Percentiles rank a stretch among this genome's conserved stretches.
These are phyloP conservation scores for Trebouxia sp. DNA, from an alignment of 139 green algal species.

Conservation along the genomic window DNA sequence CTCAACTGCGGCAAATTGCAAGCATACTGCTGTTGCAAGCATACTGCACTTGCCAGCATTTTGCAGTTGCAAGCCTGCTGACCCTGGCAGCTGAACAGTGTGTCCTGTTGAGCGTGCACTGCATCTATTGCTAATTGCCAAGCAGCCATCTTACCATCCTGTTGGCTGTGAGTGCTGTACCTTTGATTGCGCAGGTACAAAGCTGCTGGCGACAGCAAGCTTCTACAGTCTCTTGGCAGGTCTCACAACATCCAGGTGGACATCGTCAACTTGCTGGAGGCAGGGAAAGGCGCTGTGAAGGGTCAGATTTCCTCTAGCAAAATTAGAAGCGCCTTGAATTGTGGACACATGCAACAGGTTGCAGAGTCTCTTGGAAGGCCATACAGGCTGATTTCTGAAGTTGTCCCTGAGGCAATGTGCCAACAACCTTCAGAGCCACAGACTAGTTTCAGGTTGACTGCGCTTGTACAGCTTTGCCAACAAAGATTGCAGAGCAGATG, in stretches of 20 bases:
- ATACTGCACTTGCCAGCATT: too few relatives aligned
- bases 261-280: slow-evolving; percentile 26
- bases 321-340: slow-evolving; percentile 54
- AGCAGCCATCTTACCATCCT: too few relatives aligned
- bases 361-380: slow-evolving; percentile 37
- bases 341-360: slow-evolving; percentile 48
- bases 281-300: background rate
- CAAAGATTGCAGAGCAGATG: too few relatives aligned
- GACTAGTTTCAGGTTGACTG: background rate
- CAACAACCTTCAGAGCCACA: background rate
- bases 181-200: slow-evolving; percentile 71
- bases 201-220: slow-evolving; percentile 65
- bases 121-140: too few relatives aligned
- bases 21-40: too few relatives aligned
- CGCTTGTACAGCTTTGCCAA: background rate
- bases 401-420: background rate
- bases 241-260: slow-evolving; percentile 54
- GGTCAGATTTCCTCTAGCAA: slow-evolving; percentile 50
- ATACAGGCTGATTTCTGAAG: slow-evolving; percentile 35
- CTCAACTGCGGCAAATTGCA: too few relatives aligned
- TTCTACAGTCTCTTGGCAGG: slow-evolving; percentile 57
- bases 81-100: too few relatives aligned
- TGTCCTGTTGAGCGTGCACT: too few relatives aligned
- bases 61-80: too few relatives aligned
- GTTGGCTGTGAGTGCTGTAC: too few relatives aligned